Evolutionary conservation across 176 grass and related monocot genomes (phyloP).

Genomic region (Luzula sylvatica): DNA sequence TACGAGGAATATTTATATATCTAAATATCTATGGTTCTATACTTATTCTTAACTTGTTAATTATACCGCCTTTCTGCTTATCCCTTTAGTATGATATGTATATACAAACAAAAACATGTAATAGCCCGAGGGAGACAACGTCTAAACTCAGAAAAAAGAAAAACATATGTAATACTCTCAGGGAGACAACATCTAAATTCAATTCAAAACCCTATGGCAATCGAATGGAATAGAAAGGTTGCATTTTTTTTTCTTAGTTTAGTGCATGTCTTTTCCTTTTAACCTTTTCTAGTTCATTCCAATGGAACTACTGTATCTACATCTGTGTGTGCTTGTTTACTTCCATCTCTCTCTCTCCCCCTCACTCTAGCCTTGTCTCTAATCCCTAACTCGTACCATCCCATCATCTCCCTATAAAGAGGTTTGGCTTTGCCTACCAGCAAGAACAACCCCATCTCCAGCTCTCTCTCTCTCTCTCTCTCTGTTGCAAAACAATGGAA

Average conservation of each 20-base stretch:
- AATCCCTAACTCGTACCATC: conserved; percentile 9
- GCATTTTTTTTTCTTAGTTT: conserved; percentile 12
- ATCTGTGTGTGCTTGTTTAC: conserved; percentile 4
- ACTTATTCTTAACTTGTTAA: not conserved
- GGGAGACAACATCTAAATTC: conserved; percentile 16
- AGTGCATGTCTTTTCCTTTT: conserved; percentile 37
- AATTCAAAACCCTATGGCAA: conserved; percentile 4
- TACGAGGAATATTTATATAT: conserved; percentile 16
- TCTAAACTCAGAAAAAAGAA: no score
- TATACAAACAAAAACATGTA: conserved; percentile 15
- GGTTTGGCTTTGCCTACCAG: conserved; percentile 15
- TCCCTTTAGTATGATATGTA: conserved; percentile 2
- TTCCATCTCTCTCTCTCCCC: conserved; percentile 7
- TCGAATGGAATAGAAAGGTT: not conserved
- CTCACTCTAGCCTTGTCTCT: conserved; percentile 22
- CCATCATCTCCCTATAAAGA: not conserved
- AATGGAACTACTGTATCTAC: conserved; percentile 14
- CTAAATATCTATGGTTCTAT: not conserved
- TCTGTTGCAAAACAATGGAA: conserved; percentile 48
- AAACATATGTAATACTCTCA: conserved; percentile 14
- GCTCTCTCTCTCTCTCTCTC: conserved; percentile 1
- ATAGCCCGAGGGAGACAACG: no score
- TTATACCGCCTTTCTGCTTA: conserved; percentile 11
- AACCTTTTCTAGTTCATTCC: conserved; percentile 35
- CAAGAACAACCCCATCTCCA: conserved; percentile 20